Base-by-base conservation (phyloP, 108 stramenopile genomes). In the Cyclotella sp. region DNA sequence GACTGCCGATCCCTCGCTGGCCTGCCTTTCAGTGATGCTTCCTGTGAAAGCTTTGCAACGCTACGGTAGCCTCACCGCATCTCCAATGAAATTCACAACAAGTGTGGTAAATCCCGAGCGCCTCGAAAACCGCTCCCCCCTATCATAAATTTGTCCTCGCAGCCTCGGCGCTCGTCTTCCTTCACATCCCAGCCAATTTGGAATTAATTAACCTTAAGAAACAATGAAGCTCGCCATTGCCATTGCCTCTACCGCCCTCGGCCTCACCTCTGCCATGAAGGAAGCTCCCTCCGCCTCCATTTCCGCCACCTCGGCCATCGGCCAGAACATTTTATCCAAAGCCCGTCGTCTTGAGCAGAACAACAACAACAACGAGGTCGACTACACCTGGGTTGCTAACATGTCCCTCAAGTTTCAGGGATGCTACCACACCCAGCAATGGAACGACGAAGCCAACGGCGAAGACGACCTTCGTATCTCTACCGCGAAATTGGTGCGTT, bases 401-500 rank as follows among this genome's bases (percentile, higher is more conserved):
- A 91, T 84, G 82, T 88, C 90, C 65, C 76, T 94, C 85, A 94
- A 94, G 78, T 95, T 91, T 83, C 94, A 93, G 66, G 94, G 94
- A 59, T 95, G 94, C 73, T 89, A 93, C 72, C 91, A 91, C 80
- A 82, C 91, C 21, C 70, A 68, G 26, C 89, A 89, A 44, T 95
- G 94, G 94, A 90, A 90, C 61, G 86, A 85, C 41, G 79, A 89
- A n/a, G 90, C 82, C 26, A 79, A 89, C 54, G 89, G 73, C 27
- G 75, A 88, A 45, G 80, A 91, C 9, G 88, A 90, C 47, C 87
- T 92, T 21, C 85, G 86, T 30, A 84, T 95, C 69, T 64, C 83
- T 39, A 93, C 89, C 18, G 88, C 91, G 75, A 85, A 90, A 18
- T 78, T 95, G 54, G 86, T 89, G 27, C 89, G 91, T 7, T 95